Percentiles rank a stretch among this genome's conserved stretches.
phyloP scores from a whole-genome alignment of 345 rosid genomes.

The Ailanthus altissimus region DNA sequence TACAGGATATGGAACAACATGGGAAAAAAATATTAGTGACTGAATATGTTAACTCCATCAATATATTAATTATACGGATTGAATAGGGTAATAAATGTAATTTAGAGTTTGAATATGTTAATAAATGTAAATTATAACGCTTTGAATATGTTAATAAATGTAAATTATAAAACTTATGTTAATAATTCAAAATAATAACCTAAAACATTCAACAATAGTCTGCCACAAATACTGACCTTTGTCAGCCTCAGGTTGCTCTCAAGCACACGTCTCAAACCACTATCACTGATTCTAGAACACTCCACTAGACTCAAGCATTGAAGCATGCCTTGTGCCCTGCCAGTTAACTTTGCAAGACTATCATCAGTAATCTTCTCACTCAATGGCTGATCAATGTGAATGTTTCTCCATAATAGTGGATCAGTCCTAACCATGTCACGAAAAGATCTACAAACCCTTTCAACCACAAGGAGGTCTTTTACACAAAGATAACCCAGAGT shows the following conservation, averaged over 20 bases:
- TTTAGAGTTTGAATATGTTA: not conserved
- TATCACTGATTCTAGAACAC: slow-evolving; percentile 71
- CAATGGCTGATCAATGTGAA: slow-evolving; percentile 73
- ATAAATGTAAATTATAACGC: not conserved
- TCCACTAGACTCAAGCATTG: slow-evolving; percentile 72
- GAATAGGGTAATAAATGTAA: not conserved
- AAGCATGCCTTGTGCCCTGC: slow-evolving; percentile 72
- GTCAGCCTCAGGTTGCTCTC: slow-evolving; percentile 57
- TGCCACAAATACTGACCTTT: slow-evolving; percentile 47
- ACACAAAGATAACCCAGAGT: slow-evolving; percentile 66
- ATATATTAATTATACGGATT: not conserved
- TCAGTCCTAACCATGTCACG: slow-evolving; percentile 54
- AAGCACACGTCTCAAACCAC: slow-evolving; percentile 57
- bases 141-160: not conserved
- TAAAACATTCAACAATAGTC: not conserved
- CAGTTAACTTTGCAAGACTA: slow-evolving; percentile 57
- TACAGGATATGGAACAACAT: not conserved
- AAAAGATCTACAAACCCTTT: slow-evolving; percentile 66
- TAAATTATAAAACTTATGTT: too few relatives aligned
- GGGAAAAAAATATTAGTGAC: not conserved
- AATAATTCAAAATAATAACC: too few relatives aligned
- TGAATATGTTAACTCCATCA: too few relatives aligned
- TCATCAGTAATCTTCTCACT: slow-evolving; percentile 86
- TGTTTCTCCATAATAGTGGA: slow-evolving; percentile 65
- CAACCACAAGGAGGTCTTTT: slow-evolving; percentile 70